phyloP scores from a whole-genome alignment of 148 eudicot genomes.

The Rhododendron molle region DNA sequence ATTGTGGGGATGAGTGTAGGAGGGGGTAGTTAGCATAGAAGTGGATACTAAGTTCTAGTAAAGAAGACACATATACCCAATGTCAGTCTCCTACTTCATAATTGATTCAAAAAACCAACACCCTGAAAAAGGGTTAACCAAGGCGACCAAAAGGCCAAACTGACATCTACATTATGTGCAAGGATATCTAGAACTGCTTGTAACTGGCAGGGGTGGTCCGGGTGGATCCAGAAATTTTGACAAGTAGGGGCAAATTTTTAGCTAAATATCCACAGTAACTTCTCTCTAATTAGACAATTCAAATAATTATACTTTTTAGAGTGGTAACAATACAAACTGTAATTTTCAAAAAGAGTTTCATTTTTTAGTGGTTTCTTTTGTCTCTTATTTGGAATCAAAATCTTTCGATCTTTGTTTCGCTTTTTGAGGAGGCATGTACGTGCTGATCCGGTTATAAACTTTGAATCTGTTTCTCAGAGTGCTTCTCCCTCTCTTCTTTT shows the following conservation, averaged over 20 bases:
- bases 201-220: neutral
- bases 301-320: neutral
- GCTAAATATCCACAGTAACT: neutral
- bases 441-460: neutral
- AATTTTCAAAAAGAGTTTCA: neutral
- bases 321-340: neutral
- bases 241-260: neutral
- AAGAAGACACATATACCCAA: no score
- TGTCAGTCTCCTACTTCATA: neutral
- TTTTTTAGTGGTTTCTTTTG: no score
- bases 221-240: neutral
- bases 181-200: conserved; percentile 2
- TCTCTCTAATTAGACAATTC: neutral
- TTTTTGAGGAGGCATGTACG: neutral
- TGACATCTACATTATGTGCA: neutral
- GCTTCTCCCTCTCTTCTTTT: neutral
- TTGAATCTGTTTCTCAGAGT: neutral
- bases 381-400: neutral
- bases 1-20: neutral
- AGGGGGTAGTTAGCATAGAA: neutral
- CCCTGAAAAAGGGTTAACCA: neutral
- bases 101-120: neutral
- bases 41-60: neutral
- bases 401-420: neutral
- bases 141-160: neutral